These are phyloP conservation scores for Xylariaceae sp. DNA, from an alignment of 2,329 filamentous ascomycete genomes.

Conservation along the genomic window DNA sequence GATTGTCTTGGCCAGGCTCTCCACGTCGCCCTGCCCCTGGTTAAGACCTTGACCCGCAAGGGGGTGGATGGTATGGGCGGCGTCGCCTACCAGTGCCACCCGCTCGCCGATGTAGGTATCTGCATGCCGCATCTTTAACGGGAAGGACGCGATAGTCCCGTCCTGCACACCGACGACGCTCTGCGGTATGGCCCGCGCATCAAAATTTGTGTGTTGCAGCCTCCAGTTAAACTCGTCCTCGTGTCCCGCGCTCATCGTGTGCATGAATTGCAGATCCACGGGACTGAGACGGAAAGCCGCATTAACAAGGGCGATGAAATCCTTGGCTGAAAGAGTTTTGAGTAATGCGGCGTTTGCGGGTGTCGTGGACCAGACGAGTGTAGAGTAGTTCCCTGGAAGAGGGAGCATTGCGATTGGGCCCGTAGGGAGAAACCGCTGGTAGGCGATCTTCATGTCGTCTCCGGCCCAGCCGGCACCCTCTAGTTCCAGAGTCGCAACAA, in stretches of 20 bases:
- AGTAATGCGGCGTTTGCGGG: conserved; percentile 71
- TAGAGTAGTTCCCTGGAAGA: conserved; percentile 74
- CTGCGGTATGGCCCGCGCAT: conserved; percentile 56
- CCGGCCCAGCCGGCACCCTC: conserved; percentile 54
- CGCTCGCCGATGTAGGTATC: conserved; percentile 87
- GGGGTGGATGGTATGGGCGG: conserved; percentile 91
- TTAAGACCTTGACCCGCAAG: conserved; percentile 93
- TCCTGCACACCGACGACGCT: conserved; percentile 66
- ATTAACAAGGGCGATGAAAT: conserved; percentile 86
- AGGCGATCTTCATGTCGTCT: conserved; percentile 65
- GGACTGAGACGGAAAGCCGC: conserved; percentile 80
- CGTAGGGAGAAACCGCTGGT: conserved; percentile 89
- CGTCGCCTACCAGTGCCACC: conserved; percentile 88
- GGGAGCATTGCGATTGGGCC: conserved; percentile 90
- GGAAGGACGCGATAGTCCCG: conserved; percentile 80
- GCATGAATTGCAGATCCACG: conserved; percentile 78
- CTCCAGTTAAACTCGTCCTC: conserved; percentile 82
- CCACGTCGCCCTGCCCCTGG: conserved; percentile 83
- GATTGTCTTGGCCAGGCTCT: conserved; percentile 69
- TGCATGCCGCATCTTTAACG: conserved; percentile 86
- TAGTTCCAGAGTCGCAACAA: conserved; percentile 82
- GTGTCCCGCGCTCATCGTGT: conserved; percentile 55
- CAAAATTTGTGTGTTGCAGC: conserved; percentile 59
- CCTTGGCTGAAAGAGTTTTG: conserved; percentile 64
- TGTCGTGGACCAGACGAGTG: conserved; percentile 92